Percentiles rank a stretch among this genome's conserved stretches.
Conservation (phyloP, 2,329 filamentous ascomycete species). For the Sordariomycetes sp. region DNA sequence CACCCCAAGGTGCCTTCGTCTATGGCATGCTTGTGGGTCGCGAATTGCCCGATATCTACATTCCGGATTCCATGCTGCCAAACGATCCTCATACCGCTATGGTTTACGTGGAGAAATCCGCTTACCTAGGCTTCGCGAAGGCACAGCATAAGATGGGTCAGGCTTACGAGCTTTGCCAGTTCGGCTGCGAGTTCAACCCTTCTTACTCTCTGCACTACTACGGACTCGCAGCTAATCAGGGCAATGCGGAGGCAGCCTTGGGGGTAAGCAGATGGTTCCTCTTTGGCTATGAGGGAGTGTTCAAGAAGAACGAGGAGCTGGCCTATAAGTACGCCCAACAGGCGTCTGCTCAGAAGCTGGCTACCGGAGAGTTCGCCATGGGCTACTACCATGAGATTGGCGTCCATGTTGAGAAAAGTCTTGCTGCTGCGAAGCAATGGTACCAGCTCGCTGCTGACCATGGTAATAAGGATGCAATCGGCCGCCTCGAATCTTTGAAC, state of each 20-base stretch:
- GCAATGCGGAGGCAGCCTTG: slow-evolving; percentile 87
- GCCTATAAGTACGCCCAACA: slow-evolving; percentile 86
- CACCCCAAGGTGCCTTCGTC: slow-evolving; percentile 90
- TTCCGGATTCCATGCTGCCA: slow-evolving; percentile 63
- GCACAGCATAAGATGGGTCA: slow-evolving; percentile 96
- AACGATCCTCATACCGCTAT: slow-evolving; percentile 65
- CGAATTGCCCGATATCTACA: slow-evolving; percentile 80
- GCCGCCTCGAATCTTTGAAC: slow-evolving; percentile 74
- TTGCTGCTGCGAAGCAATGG: slow-evolving; percentile 78
- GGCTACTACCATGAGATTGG: slow-evolving; percentile 98
- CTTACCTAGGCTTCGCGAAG: slow-evolving; percentile 91
- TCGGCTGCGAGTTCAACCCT: slow-evolving; percentile 92
- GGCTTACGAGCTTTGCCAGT: slow-evolving; percentile 86
- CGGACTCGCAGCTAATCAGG: slow-evolving; percentile 82
- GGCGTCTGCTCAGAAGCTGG: slow-evolving; percentile 70
- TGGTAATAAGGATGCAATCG: slow-evolving; percentile 82
- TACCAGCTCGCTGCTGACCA: slow-evolving; percentile 83
- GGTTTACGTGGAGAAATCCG: slow-evolving; percentile 91
- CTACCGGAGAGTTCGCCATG: slow-evolving; percentile 91
- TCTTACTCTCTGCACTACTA: slow-evolving; percentile 93
- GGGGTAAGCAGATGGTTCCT: slow-evolving; percentile 98
- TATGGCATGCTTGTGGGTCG: slow-evolving; percentile 89
- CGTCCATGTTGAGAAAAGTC: slow-evolving; percentile 76
- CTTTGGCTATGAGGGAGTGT: slow-evolving; percentile 85
- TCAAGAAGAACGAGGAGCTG: slow-evolving; percentile 90